phyloP scores from a whole-genome alignment of 805 yeast genomes.

The Yarrowia sp. region DNA sequence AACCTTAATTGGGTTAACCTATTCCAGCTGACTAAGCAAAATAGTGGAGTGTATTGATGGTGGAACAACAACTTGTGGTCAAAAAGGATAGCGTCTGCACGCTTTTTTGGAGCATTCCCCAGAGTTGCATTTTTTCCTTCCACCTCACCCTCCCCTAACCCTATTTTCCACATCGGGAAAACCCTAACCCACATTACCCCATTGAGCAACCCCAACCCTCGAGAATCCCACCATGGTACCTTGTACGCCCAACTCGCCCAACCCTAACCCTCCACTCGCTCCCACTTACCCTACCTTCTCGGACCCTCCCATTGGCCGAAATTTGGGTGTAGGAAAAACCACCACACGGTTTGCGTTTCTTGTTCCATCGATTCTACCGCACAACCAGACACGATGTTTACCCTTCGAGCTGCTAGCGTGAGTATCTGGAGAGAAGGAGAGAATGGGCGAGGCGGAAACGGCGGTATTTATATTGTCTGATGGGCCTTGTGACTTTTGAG shows the following conservation, averaged over 20 bases:
- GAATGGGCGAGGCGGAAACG: too few species aligned
- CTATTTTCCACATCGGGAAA: too few species aligned
- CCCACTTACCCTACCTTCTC: constrained; percentile 35
- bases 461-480: too few species aligned
- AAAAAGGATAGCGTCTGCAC: too few species aligned
- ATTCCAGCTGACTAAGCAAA: too few species aligned
- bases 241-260: neutral
- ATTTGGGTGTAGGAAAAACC: constrained; percentile 31
- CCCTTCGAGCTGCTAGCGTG: constrained; percentile 39
- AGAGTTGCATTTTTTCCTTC: neutral
- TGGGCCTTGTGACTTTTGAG: too few species aligned
- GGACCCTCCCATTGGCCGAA: constrained; percentile 26
- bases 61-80: too few species aligned
- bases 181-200: neutral
- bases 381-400: constrained; percentile 36
- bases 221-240: neutral
- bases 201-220: constrained; percentile 1
- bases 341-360: constrained; percentile 21
- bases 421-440: neutral
- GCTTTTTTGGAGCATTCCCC: neutral
- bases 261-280: neutral
- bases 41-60: too few species aligned
- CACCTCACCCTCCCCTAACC: too few species aligned
- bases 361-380: constrained; percentile 32
- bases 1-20: neutral